Base-by-base conservation (phyloP, 495 filamentous ascomycete genomes). In the Penicillium tannophilum region DNA sequence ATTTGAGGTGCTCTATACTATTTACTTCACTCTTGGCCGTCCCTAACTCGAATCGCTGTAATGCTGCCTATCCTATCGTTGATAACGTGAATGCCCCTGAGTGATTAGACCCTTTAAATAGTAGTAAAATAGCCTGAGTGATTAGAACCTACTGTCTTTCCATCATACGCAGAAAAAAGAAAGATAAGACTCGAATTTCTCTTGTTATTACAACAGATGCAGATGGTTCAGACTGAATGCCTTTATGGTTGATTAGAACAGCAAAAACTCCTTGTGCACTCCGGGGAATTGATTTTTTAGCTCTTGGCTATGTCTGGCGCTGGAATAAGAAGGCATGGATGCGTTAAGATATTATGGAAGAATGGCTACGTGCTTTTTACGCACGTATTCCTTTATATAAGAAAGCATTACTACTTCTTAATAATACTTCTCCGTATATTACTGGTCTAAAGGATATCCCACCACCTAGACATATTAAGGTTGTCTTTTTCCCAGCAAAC, bases 321-420 rank as follows among this genome's bases (percentile, higher is more conserved):
- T 66, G 42, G 41, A 71, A 63, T 54, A 68, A 68, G 47, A 64
- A 61, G 19, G 59, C 59, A 4, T 69, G 54, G 56, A 68, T 73
- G 55, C 62, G 56, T 28, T n/a, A 50, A 28, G 44, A 16, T 5
- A 64, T 73, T 20, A 64, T 57, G 35, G 42, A 54, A 36, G 63
- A 70, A 56, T 72, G 55, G 60, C n/a, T 72, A 2, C 47, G 58
- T 28, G 3, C 26, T 17, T 69, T 73, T 57, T 54, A 70, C 57
- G 50, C 46, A 16, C 45, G 63, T 50, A 71, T 71, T 35, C 6
- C 23, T 30, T 30, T 3, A 7, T 12, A 48, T 48, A 48, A 11
- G 14, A 6, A n/a, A 48, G 45, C 28, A 4, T 31, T 48, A 26
- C n/a, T 48, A 3, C 28, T 48, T 12, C 12, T 48, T 8, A 12